Percentiles rank a stretch among this genome's conserved stretches.
phyloP scores from a whole-genome alignment of 2,329 filamentous ascomycete genomes.

The Scopulariopsis brevicaulis region DNA sequence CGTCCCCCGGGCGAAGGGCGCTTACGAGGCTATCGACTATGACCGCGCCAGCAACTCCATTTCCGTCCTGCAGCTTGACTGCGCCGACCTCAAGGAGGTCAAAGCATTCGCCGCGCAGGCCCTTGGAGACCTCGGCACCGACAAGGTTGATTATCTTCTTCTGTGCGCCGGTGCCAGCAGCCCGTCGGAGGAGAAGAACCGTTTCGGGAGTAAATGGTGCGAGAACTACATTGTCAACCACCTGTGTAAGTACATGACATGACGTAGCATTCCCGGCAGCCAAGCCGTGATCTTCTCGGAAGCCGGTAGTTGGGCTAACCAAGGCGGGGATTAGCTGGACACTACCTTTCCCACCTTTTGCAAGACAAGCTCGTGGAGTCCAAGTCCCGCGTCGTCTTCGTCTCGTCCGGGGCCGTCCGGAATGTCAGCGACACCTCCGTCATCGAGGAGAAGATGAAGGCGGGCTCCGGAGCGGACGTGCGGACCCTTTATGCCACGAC shows the following conservation, averaged over 20 bases:
- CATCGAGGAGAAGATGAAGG: conserved; percentile 25
- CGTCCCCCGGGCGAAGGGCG: conserved; percentile 23
- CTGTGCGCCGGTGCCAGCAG: conserved; percentile 35
- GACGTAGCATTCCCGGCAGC: background rate
- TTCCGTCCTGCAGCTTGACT: conserved; percentile 34
- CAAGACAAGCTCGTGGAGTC: conserved; percentile 33
- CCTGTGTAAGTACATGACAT: conserved; percentile 25
- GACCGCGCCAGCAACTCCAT: conserved; percentile 26
- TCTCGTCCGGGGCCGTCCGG: conserved; percentile 37
- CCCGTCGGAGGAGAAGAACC: conserved; percentile 20
- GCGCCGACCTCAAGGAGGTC: conserved; percentile 30
- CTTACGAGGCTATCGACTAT: conserved; percentile 27
- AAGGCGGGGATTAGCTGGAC: conserved; percentile 28
- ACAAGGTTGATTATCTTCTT: conserved; percentile 34
- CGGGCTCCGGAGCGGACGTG: conserved; percentile 19
- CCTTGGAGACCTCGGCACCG: conserved; percentile 25
- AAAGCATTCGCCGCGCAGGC: conserved; percentile 32
- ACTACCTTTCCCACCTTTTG: conserved; percentile 38
- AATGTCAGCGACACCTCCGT: conserved; percentile 14
- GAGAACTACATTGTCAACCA: conserved; percentile 40
- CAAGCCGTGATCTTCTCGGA: background rate
- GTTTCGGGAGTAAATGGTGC: conserved; percentile 34
- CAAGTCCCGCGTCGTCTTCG: conserved; percentile 33
- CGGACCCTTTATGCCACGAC: conserved; percentile 25
- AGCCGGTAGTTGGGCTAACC: too few species aligned